These are phyloP conservation scores for Rhododendron vialii DNA, from an alignment of 148 eudicot genomes.

Conservation along the genomic window DNA sequence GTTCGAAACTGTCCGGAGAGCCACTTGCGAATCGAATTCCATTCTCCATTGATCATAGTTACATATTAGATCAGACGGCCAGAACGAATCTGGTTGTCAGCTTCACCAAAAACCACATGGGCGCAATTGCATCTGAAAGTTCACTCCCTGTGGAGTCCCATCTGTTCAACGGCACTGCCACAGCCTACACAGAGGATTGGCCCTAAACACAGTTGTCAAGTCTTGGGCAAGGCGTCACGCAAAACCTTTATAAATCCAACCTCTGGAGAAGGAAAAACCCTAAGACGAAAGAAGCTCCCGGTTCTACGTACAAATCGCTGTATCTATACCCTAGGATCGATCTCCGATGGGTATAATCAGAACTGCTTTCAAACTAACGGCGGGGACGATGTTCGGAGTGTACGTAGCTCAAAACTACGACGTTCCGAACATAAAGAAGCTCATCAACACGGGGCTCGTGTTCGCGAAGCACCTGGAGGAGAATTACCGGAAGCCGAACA, in stretches of 20 bases:
- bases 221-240: neutral
- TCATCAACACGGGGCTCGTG: slow-evolving; percentile 27
- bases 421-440: slow-evolving; percentile 44
- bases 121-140: neutral
- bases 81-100: neutral
- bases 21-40: too few species aligned
- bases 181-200: neutral
- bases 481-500: slow-evolving; percentile 51
- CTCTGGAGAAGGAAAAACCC: neutral
- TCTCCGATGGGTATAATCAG: slow-evolving; percentile 38
- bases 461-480: slow-evolving; percentile 42
- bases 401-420: slow-evolving; percentile 56
- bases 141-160: neutral
- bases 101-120: neutral
- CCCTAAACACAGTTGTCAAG: neutral
- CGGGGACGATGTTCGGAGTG: slow-evolving; percentile 40
- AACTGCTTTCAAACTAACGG: slow-evolving; percentile 32
- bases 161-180: neutral
- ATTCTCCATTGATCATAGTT: too few species aligned
- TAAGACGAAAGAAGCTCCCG: neutral
- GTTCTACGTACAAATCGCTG: neutral
- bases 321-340: neutral
- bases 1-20: too few species aligned
- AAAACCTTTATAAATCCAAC: neutral
- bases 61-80: too few species aligned